These are phyloP conservation scores for Polytrichum formosum DNA, from an alignment of 225 moss, liverwort and hornwort genomes.

Conservation along the genomic window DNA sequence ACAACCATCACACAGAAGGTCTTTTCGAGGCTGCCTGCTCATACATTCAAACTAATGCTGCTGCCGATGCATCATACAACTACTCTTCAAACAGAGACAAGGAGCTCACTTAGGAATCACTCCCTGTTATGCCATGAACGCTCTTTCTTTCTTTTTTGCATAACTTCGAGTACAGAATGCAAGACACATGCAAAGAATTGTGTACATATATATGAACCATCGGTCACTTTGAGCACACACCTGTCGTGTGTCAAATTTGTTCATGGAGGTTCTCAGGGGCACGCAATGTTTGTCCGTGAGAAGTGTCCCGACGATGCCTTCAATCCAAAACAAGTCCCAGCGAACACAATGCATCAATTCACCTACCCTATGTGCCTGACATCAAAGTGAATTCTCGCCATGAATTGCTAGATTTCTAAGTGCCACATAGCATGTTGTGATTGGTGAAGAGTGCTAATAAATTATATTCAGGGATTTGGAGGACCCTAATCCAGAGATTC, in stretches of 20 bases:
- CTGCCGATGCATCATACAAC: background rate
- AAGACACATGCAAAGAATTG: too few species aligned
- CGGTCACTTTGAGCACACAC: background rate
- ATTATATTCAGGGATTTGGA: too few species aligned
- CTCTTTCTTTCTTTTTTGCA: too few species aligned
- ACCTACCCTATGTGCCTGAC: background rate
- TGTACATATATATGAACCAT: background rate
- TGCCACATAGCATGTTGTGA: background rate
- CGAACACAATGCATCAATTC: background rate
- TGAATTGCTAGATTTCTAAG: too few species aligned
- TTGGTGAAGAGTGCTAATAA: too few species aligned
- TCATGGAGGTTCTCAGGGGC: conserved; percentile 45
- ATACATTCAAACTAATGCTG: background rate
- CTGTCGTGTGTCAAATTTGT: conserved; percentile 33
- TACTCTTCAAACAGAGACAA: background rate
- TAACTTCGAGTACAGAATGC: too few species aligned
- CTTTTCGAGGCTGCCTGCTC: background rate
- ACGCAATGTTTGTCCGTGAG: conserved; percentile 55
- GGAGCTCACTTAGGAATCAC: background rate
- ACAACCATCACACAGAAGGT: background rate
- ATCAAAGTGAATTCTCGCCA: background rate
- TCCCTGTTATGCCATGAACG: too few species aligned
- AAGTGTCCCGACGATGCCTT: conserved; percentile 48
- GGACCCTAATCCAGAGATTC: too few species aligned
- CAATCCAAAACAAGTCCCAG: background rate